Percentiles rank a stretch among this genome's conserved stretches.
These are phyloP conservation scores for Globisporangium cederbergense DNA, from an alignment of 352 stramenopile genomes.

Conservation along the genomic window DNA sequence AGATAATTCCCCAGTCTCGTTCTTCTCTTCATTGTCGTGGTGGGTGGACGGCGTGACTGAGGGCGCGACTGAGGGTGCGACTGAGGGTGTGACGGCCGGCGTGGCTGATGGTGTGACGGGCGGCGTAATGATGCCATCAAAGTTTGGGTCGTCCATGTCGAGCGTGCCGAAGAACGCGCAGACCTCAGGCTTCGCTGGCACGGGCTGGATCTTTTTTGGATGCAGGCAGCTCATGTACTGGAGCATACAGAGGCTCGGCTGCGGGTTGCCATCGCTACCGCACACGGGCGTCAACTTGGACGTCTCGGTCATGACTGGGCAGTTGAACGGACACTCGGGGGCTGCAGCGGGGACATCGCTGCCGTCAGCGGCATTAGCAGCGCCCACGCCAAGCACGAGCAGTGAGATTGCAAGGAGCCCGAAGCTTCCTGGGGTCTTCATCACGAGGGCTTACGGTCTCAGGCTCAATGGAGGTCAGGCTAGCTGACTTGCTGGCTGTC, in stretches of 20 bases:
- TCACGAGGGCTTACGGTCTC: not conserved
- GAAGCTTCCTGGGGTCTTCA: constrained; percentile 9
- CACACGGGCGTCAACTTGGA: constrained; percentile 16
- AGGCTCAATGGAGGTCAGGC: no score
- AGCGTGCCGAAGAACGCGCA: not conserved
- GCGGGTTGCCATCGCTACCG: constrained; percentile 13
- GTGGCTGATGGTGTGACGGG: not conserved
- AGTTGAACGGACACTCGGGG: not conserved
- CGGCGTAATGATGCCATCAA: not conserved
- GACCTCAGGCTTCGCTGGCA: no score
- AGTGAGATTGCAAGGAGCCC: not conserved
- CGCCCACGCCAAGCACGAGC: not conserved
- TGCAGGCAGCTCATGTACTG: constrained; percentile 6
- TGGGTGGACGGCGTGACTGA: no score
- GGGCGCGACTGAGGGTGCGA: not conserved
- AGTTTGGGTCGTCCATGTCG: not conserved
- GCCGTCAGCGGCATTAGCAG: not conserved
- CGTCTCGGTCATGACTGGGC: not conserved
- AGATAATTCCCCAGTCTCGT: no score
- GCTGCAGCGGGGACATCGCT: no score
- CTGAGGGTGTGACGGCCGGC: no score
- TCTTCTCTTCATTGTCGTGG: not conserved
- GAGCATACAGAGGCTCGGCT: constrained; percentile 17
- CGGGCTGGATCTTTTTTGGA: no score
- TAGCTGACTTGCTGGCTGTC: not conserved